Base-by-base conservation (phyloP, 192 early-diverging fungal species). In the Backusella liffmaniae region DNA sequence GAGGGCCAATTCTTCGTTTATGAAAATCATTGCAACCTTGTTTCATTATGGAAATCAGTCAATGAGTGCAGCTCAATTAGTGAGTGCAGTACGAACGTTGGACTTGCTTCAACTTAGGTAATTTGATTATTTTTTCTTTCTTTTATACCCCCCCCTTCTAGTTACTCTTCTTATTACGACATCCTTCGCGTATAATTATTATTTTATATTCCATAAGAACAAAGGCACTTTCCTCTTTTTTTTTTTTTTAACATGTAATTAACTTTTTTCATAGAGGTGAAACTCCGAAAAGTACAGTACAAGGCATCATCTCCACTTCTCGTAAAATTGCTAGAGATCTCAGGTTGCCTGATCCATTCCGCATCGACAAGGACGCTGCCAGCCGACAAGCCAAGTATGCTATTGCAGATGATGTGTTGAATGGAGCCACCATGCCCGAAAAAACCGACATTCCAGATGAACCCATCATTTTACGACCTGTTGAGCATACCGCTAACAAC, bases 271-370 rank as follows among this genome's bases (percentile, higher is more conserved):
- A 53, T 53, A 87, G 86, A 75, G 86, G 86, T 39, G 78, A 84
- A 35, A 87, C 86, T 16, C 86, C 86, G 32, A 79, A 78, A 75
- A 76, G 84, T 65, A 85, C 86, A 26, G 77, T 87, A 23, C 86
- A 87, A 76, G 86, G 86, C 26, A 84, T 79, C 13, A 87, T 87
- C 51, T 85, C 84, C 30, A 87, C 84, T 6, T 75, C 82, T 3
- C 73, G 82, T 18, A 80, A 80, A 49, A 73, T 73, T 3, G 84
- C 86, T 1, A 71, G 76, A 41, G 68, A 78, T 56, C 41, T 82
- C 15, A 72, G 78, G 21, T 18, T 56, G 16, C 56, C 78, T n/a
- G 79, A 83, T 35, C 86, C 86, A 6, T 83, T 83, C 59, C 62
- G 62, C 66, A 85, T 87, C 29, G 77, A 82, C 21, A 85, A 84